Evolutionary conservation across 176 grass and related monocot genomes (phyloP).

Genomic region (Triticum aestivum): DNA sequence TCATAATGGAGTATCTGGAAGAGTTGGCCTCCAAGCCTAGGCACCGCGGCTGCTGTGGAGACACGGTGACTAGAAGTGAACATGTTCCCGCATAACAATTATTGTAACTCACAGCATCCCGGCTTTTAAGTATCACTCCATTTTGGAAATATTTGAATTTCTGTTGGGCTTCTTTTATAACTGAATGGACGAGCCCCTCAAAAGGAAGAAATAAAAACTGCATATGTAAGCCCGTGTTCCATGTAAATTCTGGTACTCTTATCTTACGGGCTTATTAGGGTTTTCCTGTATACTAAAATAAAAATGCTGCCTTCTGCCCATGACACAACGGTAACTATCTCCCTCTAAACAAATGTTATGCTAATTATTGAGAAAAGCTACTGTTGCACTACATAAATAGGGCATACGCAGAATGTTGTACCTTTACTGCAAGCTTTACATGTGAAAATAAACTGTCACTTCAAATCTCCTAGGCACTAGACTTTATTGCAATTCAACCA

Average conservation of each 20-base stretch:
- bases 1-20: background rate
- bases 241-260: background rate
- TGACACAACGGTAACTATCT: background rate
- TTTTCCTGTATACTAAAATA: constrained; percentile 4
- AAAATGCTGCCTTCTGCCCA: background rate
- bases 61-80: background rate
- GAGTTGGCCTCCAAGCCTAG: background rate
- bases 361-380: background rate
- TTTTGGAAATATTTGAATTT: constrained; percentile 29
- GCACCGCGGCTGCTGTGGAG: background rate
- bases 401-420: background rate
- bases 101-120: background rate
- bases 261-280: background rate
- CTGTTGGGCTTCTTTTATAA: background rate
- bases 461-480: background rate
- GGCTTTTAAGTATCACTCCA: constrained; percentile 14
- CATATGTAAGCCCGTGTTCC: background rate
- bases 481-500: constrained; percentile 17
- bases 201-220: constrained; percentile 23
- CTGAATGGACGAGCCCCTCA: constrained; percentile 2
- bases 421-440: constrained; percentile 12
- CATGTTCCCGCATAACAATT: background rate
- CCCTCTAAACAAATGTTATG: constrained; percentile 1
- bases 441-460: constrained; percentile 21
- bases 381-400: constrained; percentile 13